Evolutionary conservation across 768 basidiomycete genomes (phyloP).

Genomic region (Termitomyces sp.): DNA sequence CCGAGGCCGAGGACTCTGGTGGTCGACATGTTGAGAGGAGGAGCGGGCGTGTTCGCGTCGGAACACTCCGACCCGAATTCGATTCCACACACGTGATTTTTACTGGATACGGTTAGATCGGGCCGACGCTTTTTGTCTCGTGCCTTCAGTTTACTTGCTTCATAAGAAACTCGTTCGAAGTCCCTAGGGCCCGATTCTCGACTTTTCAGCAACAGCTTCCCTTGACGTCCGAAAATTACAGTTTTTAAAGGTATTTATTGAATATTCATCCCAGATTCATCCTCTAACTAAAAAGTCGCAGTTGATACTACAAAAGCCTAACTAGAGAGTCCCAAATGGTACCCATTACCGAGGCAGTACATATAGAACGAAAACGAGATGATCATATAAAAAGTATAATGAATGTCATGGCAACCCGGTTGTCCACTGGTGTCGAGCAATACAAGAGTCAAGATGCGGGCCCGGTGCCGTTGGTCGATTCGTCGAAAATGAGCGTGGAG

Average conservation of each 20-base stretch:
- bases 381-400: neutral
- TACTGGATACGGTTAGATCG: neutral
- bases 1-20: slow-evolving; percentile 59
- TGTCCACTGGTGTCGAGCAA: neutral
- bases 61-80: slow-evolving; percentile 11
- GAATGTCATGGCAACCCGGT: neutral
- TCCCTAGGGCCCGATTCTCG: too few species aligned
- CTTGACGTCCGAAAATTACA: too few species aligned
- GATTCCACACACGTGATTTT: slow-evolving; percentile 12
- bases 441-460: neutral
- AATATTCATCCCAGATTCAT: too few species aligned
- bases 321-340: neutral
- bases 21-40: slow-evolving; percentile 34
- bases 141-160: neutral
- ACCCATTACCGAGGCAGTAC: neutral
- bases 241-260: neutral
- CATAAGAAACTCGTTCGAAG: too few species aligned
- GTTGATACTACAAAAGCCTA: neutral
- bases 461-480: neutral
- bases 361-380: neutral
- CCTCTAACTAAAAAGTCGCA: neutral
- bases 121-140: neutral
- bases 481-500: neutral
- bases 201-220: too few species aligned
- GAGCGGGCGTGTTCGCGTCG: slow-evolving; percentile 6